A percentile compares a stretch with the other conserved stretches of the same genome.
Conservation (phyloP, 495 filamentous ascomycete genomes). For the Lichina pygmaea region DNA sequence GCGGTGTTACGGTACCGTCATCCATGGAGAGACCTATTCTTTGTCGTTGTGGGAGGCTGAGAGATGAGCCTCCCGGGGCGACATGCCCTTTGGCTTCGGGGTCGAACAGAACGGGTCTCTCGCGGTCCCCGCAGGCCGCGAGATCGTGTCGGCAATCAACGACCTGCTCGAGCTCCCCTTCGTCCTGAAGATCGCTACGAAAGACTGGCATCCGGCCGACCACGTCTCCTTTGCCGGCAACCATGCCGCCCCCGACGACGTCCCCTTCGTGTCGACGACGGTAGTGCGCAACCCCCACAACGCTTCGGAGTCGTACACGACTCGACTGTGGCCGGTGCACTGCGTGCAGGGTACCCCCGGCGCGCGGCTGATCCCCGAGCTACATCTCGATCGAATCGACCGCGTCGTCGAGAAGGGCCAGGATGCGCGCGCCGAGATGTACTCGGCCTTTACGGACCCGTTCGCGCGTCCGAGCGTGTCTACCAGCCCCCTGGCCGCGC, state of each 20-base stretch:
- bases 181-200: conserved; percentile 46
- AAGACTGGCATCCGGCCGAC: conserved; percentile 63
- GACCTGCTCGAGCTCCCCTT: conserved; percentile 47
- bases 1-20: too few species aligned
- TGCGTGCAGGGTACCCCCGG: conserved; percentile 55
- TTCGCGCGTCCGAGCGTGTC: conserved; percentile 23
- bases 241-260: conserved; percentile 35
- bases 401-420: conserved; percentile 50
- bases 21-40: too few species aligned
- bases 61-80: not conserved
- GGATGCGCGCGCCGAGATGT: conserved; percentile 60
- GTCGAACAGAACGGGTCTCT: conserved; percentile 45
- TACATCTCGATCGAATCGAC: conserved; percentile 32
- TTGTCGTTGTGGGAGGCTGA: not conserved
- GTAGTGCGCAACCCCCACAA: conserved; percentile 33
- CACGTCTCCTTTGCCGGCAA: conserved; percentile 82
- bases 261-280: conserved; percentile 33
- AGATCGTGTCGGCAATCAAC: conserved; percentile 46
- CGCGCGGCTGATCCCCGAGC: conserved; percentile 46
- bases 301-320: conserved; percentile 30
- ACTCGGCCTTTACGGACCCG: conserved; percentile 61
- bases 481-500: conserved; percentile 23
- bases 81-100: too few species aligned
- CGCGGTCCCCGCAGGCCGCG: conserved; percentile 43
- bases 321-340: conserved; percentile 69